Conservation (phyloP, 257 asterid species). For the Lantana camara region DNA sequence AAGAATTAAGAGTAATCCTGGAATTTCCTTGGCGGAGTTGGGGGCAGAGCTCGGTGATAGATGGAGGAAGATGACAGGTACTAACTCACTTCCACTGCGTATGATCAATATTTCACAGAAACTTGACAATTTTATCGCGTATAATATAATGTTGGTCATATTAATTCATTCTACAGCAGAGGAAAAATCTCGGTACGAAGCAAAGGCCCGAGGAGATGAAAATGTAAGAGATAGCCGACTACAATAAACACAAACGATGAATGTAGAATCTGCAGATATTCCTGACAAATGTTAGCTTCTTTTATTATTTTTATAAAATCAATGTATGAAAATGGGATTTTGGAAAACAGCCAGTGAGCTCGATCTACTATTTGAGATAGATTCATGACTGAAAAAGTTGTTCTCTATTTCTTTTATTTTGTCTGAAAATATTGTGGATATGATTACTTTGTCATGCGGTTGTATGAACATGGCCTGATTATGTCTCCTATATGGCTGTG, state of each 20-base stretch:
- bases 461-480: too few species aligned
- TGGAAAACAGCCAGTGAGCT: too few species aligned
- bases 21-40: constrained; percentile 55
- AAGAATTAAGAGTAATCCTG: constrained; percentile 62
- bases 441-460: too few species aligned
- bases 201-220: constrained; percentile 63
- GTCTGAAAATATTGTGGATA: too few species aligned
- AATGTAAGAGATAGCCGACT: constrained; percentile 52
- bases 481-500: too few species aligned
- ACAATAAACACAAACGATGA: constrained; percentile 47
- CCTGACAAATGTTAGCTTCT: too few species aligned
- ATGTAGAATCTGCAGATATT: constrained; percentile 33
- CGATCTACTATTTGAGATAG: too few species aligned
- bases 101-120: too few species aligned
- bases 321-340: too few species aligned
- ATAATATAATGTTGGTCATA: neutral
- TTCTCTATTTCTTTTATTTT: too few species aligned
- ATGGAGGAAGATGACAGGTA: constrained; percentile 75
- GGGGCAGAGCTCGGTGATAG: constrained; percentile 68
- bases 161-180: constrained; percentile 43
- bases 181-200: constrained; percentile 66
- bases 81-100: neutral
- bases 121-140: neutral
- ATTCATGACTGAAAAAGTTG: too few species aligned
- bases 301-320: too few species aligned